phyloP scores from a whole-genome alignment of 1,139 yeast species.

The Geotrichum candidum region DNA sequence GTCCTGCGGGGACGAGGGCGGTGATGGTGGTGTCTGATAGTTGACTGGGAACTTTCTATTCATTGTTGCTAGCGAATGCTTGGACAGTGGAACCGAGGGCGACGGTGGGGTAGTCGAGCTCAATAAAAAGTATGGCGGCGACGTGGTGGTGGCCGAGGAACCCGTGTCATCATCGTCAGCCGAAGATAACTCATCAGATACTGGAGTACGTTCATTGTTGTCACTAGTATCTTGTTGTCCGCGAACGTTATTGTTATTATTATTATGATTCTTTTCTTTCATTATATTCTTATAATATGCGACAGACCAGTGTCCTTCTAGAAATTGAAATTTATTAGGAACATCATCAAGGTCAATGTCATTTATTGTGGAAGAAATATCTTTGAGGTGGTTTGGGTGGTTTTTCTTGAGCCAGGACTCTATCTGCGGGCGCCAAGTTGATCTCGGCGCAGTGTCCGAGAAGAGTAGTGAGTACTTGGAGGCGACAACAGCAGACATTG shows the following conservation, averaged over 20 bases:
- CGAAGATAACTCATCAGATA: neutral
- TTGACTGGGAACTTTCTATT: neutral
- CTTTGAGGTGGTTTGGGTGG: conserved; percentile 15
- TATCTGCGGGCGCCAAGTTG: conserved; percentile 37
- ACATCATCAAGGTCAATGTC: neutral
- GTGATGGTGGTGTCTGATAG: conserved; percentile 10
- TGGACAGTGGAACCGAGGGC: neutral
- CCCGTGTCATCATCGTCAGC: neutral
- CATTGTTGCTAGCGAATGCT: neutral
- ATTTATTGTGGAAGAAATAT: conserved; percentile 5
- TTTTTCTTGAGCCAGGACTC: conserved; percentile 34
- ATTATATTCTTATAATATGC: neutral
- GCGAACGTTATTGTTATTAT: neutral
- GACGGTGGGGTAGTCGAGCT: neutral
- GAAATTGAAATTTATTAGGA: neutral
- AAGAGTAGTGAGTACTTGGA: conserved; percentile 28
- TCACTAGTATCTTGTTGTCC: neutral
- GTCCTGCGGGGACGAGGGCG: conserved; percentile 16
- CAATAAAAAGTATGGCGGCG: neutral
- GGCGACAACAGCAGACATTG: neutral
- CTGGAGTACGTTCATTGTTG: neutral
- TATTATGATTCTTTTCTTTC: neutral
- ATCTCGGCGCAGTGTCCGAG: conserved; percentile 39
- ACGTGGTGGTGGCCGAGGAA: neutral
- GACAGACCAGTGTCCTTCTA: neutral